Conservation (phyloP, 2,329 filamentous ascomycete species). For the Stagonosporopsis chrysanthemi region DNA sequence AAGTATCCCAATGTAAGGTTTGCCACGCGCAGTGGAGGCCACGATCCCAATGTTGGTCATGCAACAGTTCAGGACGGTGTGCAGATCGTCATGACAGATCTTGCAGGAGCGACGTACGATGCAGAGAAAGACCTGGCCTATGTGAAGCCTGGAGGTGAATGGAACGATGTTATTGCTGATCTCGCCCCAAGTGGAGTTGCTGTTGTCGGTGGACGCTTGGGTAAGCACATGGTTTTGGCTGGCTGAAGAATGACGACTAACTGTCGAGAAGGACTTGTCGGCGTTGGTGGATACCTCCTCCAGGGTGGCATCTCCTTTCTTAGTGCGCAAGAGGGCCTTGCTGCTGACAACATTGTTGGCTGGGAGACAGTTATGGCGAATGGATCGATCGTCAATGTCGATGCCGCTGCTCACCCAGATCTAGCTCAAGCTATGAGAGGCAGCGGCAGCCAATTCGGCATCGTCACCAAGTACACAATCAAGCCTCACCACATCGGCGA, state of each 20-base stretch:
- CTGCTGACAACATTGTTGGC: constrained; percentile 43
- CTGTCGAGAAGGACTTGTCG: constrained; percentile 25
- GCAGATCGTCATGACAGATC: constrained; percentile 47
- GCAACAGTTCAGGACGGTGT: constrained; percentile 49
- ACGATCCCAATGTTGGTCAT: constrained; percentile 49
- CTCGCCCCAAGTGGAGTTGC: constrained; percentile 48
- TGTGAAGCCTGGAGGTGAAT: constrained; percentile 52
- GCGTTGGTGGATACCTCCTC: constrained; percentile 31
- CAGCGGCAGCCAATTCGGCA: constrained; percentile 37
- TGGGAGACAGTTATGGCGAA: constrained; percentile 45
- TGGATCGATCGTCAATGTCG: constrained; percentile 37
- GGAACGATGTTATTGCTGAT: constrained; percentile 50
- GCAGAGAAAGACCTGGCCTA: constrained; percentile 44
- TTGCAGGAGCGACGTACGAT: constrained; percentile 48
- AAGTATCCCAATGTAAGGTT: constrained; percentile 33
- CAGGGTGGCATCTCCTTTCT: constrained; percentile 35
- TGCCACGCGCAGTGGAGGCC: constrained; percentile 43
- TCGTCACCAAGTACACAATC: constrained; percentile 36
- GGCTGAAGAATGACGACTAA: neutral
- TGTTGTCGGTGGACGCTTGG: constrained; percentile 39
- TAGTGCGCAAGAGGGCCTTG: constrained; percentile 34
- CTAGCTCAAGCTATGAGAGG: constrained; percentile 46
- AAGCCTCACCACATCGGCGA: constrained; percentile 36
- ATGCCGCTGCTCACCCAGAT: constrained; percentile 36
- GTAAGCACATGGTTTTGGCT: neutral